Evolutionary conservation across 2,329 filamentous ascomycete species (phyloP), one percentile per base, ranked within the genome.

Genomic region (Aspergillus niger): DNA sequence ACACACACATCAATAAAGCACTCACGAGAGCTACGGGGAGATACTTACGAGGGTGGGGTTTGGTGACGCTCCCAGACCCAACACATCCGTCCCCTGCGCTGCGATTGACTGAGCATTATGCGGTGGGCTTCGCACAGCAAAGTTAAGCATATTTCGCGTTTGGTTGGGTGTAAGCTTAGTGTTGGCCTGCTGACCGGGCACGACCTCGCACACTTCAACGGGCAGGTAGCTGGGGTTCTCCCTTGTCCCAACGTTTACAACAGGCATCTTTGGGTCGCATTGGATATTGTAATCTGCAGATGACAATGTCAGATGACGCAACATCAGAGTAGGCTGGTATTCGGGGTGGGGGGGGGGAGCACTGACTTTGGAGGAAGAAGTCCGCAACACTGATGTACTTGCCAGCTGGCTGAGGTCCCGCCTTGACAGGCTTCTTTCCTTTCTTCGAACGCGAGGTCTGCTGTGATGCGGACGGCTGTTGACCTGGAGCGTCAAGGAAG

Each of bases 61-160:
- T 2, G 62, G 24, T 2, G 76, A 68, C 1, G 70, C 72, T 47
- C 86, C 82, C 2, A 91, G 79, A 2, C 84, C 83, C 22, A 94
- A 79, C 5, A 86, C 77, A 17, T 77, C 59, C 2, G 68, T 65
- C n/a, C 85, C 89, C 8, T 82, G 80, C 0, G 73, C 81, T 1
- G 83, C 81, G 67, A 95, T 89, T 0, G 88, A 89, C 1, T 80
- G 70, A 0, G 88, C 90, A 65, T 94, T 96, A 5, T 36, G 82
- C 77, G 1, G 81, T 81, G 0, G 91, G 91, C 77, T 77, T 3
- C 89, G 84, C 58, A 89, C 91, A 1, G 91, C 89, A 70, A 91
- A 91, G 0, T 77, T 77, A 49, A 94, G 86, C 91, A 95, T 93
- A 0, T 77, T 69, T 0, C 83, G 80, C 0, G 89, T 90, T 69